Conservation (phyloP, 129 eudicot species). For the Oenanthe sinensis region DNA sequence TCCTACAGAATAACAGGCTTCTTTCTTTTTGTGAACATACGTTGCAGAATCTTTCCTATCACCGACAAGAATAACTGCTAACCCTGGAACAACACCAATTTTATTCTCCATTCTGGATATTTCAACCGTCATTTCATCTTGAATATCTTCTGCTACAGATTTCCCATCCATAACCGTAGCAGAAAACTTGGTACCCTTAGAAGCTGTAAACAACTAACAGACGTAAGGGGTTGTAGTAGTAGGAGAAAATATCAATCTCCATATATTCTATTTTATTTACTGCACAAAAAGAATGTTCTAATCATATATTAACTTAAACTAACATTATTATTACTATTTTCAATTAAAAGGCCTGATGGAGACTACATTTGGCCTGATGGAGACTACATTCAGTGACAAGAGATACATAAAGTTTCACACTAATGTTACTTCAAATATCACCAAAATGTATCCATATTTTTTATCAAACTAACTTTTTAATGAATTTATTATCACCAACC, state of each 20-base stretch:
- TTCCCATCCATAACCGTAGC: conserved; percentile 86
- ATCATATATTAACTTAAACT: background rate
- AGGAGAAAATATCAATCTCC: background rate
- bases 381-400: background rate
- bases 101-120: conserved; percentile 76
- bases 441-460: background rate
- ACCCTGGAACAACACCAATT: conserved; percentile 74
- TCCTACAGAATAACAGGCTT: conserved; percentile 84
- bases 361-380: too few relatives aligned
- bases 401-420: background rate
- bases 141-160: conserved; percentile 59
- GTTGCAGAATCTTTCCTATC: conserved; percentile 95
- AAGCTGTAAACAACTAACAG: conserved; percentile 32
- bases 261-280: background rate
- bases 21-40: conserved; percentile 83
- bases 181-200: conserved; percentile 38
- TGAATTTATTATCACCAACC: too few relatives aligned
- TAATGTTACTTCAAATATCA: background rate
- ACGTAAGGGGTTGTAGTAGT: background rate
- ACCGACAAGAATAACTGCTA: conserved; percentile 93
- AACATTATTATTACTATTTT: background rate
- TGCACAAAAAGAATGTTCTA: background rate
- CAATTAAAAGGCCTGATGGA: background rate
- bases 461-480: too few relatives aligned
- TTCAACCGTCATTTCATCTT: conserved; percentile 66